Base-by-base conservation (phyloP, 805 yeast species). In the Maudiozyma serrabonitensis region DNA sequence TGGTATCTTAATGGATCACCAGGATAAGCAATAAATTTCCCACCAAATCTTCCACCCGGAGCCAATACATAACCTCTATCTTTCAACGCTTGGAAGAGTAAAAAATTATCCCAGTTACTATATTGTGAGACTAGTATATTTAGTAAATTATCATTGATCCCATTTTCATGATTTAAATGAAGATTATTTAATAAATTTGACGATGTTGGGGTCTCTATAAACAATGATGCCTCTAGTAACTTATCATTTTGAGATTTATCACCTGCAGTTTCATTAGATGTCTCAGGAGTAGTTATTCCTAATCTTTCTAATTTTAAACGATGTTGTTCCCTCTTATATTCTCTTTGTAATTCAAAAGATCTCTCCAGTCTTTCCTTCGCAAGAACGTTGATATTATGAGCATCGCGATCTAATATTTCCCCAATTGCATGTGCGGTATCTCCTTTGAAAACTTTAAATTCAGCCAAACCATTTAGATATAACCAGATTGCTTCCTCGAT, bases 1-100 rank as follows among this genome's bases (percentile, higher is more conserved):
- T 91, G 99, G 60, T 80, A 93, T 44, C 93, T 67, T 48, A 91
- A 69, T 7, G 98, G 95, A 62, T 91, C 99, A 1, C 97, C 98
- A 0, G 97, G 98, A 55, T 91, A 91, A 1, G 90, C 89, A 50
- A 93, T 78, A 59, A 80, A 89, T 48, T 80, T 80, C 5, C 96
- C 95, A 2, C 99, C 99, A 65, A 90, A 91, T 50, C 95, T 75
- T 32, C 89, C 69, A 0, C 99, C 99, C 0, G 98, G 96, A 32
- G 88, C 74, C 16, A 86, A 56, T 50, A 70, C 78, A 62, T 73
- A 84, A 1, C 78, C 80, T 13, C 62, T 59, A 6, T 60, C 56
- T 50, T 50, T 54, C 43, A 59, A 46, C 8, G 51, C 58, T 46
- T 64, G 64, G 59, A 69, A 82, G 25, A 74, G 60, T 7, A 54